phyloP scores from a whole-genome alignment of 2,329 filamentous ascomycete species.

The Colletotrichum paranaense region DNA sequence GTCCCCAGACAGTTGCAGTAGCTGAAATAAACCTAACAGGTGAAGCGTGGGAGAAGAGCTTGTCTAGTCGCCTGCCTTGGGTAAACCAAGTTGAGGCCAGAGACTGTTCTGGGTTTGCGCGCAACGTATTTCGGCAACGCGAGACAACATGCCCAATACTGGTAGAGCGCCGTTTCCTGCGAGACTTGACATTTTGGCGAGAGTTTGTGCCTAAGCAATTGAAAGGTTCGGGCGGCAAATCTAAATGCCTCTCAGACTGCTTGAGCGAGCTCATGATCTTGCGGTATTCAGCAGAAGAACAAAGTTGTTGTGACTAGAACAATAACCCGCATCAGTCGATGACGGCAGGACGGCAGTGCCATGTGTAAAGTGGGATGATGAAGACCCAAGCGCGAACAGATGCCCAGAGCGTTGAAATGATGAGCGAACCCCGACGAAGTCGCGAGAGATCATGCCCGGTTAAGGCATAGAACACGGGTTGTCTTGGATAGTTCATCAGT shows the following conservation, averaged over 20 bases:
- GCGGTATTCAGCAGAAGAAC: too few relatives aligned
- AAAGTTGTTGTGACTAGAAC: too few relatives aligned
- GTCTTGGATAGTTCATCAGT: too few relatives aligned
- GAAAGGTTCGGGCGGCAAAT: background rate
- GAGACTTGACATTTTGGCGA: background rate
- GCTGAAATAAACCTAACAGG: background rate
- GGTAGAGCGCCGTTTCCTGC: background rate
- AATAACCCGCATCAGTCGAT: background rate
- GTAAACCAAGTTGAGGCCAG: background rate
- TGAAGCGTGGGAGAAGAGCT: background rate
- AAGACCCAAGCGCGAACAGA: background rate
- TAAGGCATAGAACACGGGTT: background rate
- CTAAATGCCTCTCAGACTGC: background rate
- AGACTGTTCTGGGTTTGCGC: background rate
- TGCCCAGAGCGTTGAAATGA: background rate
- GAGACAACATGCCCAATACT: background rate
- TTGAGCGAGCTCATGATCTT: background rate
- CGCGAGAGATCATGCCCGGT: background rate
- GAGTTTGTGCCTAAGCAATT: background rate
- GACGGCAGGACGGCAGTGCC: background rate
- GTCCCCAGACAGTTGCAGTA: background rate
- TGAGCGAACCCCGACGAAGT: background rate
- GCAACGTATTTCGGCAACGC: background rate
- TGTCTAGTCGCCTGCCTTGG: background rate
- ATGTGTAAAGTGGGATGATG: background rate